Evolutionary conservation across 345 rosid genomes (phyloP).

Genomic region (Orychophragmus violaceus): DNA sequence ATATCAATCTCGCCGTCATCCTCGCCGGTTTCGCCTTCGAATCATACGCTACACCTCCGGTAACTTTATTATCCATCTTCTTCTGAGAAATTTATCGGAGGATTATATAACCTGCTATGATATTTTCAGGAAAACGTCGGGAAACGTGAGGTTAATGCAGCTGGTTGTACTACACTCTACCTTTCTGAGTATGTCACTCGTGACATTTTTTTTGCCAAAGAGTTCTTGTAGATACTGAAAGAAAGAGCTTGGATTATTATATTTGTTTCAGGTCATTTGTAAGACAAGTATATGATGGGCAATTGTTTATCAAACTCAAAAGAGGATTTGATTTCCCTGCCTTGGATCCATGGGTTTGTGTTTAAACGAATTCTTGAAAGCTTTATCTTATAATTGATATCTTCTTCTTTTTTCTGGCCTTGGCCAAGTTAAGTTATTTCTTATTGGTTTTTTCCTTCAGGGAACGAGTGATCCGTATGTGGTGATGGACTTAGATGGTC

Average conservation of each 20-base stretch:
- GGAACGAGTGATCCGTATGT: slow-evolving; percentile 96
- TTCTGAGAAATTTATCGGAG: neutral
- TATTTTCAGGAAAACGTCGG: slow-evolving; percentile 55
- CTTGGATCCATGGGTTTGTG: slow-evolving; percentile 91
- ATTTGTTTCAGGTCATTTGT: slow-evolving; percentile 60
- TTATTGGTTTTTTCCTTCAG: slow-evolving; percentile 29
- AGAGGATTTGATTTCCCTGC: slow-evolving; percentile 76
- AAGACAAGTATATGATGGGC: slow-evolving; percentile 78
- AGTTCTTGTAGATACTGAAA: neutral
- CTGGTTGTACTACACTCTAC: slow-evolving; percentile 69
- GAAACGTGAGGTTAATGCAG: slow-evolving; percentile 70
- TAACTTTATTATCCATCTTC: slow-evolving; percentile 14
- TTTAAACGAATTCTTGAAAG: neutral
- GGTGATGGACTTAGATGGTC: slow-evolving; percentile 82
- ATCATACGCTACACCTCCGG: slow-evolving; percentile 72
- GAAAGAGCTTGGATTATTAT: neutral
- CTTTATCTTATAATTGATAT: too few species aligned
- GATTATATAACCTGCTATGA: neutral
- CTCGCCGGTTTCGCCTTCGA: slow-evolving; percentile 98
- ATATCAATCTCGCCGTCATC: slow-evolving; percentile 85
- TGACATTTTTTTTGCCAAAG: neutral
- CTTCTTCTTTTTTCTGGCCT: neutral
- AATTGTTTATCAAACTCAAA: slow-evolving; percentile 65
- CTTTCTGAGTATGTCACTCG: slow-evolving; percentile 68
- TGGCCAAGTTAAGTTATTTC: neutral